A percentile compares a stretch with the other conserved stretches of the same genome.
phyloP scores from a whole-genome alignment of 257 asterid genomes.

The Nemophila menziesii region DNA sequence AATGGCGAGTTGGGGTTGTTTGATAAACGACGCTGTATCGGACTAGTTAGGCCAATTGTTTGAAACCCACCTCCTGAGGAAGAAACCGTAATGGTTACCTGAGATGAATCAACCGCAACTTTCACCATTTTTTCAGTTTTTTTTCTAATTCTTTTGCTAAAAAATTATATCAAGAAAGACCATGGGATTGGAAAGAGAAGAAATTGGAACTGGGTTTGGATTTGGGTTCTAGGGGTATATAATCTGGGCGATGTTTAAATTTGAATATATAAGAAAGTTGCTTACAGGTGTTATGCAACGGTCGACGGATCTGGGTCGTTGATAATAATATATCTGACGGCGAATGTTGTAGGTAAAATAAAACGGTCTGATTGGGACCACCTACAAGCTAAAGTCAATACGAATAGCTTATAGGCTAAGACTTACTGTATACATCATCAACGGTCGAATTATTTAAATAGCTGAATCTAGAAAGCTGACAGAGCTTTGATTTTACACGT shows the following conservation, averaged over 20 bases:
- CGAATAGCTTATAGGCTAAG: constrained; percentile 1
- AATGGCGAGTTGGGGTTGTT: constrained; percentile 54
- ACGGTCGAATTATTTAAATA: constrained; percentile 38
- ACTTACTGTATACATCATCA: constrained; percentile 25
- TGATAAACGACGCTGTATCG: constrained; percentile 55
- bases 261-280: too few species aligned
- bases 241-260: constrained; percentile 16
- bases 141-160: background rate
- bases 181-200: background rate
- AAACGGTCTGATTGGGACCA: constrained; percentile 29
- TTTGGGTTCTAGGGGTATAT: constrained; percentile 3
- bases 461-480: constrained; percentile 4
- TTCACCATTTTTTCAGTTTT: constrained; percentile 32
- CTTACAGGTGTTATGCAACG: constrained; percentile 33
- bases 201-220: background rate
- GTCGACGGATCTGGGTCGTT: constrained; percentile 44
- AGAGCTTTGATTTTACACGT: constrained; percentile 18
- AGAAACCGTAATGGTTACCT: constrained; percentile 69
- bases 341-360: background rate
- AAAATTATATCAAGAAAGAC: background rate
- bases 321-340: constrained; percentile 32
- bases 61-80: constrained; percentile 64
- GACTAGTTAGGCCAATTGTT: constrained; percentile 54
- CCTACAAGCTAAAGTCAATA: constrained; percentile 12
- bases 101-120: constrained; percentile 58